A percentile compares a stretch with the other conserved stretches of the same genome.
These are phyloP conservation scores for Aspergillus cavernicola DNA, from an alignment of 495 filamentous ascomycete species.

Conservation along the genomic window DNA sequence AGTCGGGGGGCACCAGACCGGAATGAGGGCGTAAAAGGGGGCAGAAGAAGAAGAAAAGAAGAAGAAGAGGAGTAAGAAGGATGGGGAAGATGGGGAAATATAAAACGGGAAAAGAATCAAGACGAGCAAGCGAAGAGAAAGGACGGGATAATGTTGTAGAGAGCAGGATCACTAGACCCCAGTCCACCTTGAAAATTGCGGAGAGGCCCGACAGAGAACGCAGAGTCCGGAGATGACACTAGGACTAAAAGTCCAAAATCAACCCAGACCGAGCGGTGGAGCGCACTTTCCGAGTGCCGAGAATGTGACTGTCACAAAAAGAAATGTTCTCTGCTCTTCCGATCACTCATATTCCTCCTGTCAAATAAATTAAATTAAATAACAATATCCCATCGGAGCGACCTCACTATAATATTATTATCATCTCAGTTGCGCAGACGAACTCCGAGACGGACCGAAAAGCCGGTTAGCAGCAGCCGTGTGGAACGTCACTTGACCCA, in stretches of 20 bases:
- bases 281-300: conserved; percentile 26
- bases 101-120: background rate
- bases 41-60: background rate
- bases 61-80: background rate
- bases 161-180: background rate
- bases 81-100: background rate
- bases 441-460: conserved; percentile 21
- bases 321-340: background rate
- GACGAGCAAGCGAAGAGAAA: background rate
- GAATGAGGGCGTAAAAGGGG: conserved; percentile 11
- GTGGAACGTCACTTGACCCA: conserved; percentile 23
- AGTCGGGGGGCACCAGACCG: conserved; percentile 36
- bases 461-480: conserved; percentile 25
- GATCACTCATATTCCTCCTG: too few species aligned
- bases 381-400: too few species aligned
- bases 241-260: background rate
- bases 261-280: conserved; percentile 20
- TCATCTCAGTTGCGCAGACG: background rate
- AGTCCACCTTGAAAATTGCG: conserved; percentile 14
- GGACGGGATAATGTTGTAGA: conserved; percentile 1
- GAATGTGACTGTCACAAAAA: conserved; percentile 11
- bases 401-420: too few species aligned
- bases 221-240: conserved; percentile 16
- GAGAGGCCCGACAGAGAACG: conserved; percentile 18
- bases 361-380: too few species aligned